phyloP scores from a whole-genome alignment of 2,329 filamentous ascomycete genomes.

The Scolecobasidium constrictum region DNA sequence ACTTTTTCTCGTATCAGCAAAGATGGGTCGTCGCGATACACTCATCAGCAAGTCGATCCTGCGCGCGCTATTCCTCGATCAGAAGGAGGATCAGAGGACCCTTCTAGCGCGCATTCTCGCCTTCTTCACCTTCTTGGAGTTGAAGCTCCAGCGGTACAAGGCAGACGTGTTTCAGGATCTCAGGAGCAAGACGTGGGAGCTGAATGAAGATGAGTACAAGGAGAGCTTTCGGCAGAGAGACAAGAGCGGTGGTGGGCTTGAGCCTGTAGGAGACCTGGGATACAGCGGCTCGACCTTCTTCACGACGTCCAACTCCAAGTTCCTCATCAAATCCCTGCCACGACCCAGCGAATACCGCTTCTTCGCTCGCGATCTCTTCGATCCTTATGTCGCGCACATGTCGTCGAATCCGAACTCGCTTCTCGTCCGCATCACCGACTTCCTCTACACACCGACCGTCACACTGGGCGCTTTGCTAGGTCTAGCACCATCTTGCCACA shows the following conservation, averaged over 20 bases:
- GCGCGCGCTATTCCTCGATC: slow-evolving; percentile 22
- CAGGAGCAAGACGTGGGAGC: slow-evolving; percentile 40
- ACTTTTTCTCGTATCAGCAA: too few species aligned
- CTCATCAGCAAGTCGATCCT: slow-evolving; percentile 32
- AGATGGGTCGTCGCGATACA: slow-evolving; percentile 16
- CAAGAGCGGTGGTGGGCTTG: slow-evolving; percentile 26
- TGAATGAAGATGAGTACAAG: slow-evolving; percentile 43
- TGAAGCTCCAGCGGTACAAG: slow-evolving; percentile 37
- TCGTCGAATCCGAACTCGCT: slow-evolving; percentile 46
- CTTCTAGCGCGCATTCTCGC: slow-evolving; percentile 35
- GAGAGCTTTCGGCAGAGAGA: slow-evolving; percentile 35
- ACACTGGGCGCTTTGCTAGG: slow-evolving; percentile 51
- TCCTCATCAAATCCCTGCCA: slow-evolving; percentile 61
- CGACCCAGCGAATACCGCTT: slow-evolving; percentile 60
- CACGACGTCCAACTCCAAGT: slow-evolving; percentile 53
- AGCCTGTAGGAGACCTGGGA: slow-evolving; percentile 56
- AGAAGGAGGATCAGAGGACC: slow-evolving; percentile 16
- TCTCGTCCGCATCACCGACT: slow-evolving; percentile 61
- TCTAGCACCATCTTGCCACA: slow-evolving; percentile 57
- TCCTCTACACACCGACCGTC: slow-evolving; percentile 44
- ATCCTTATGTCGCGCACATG: slow-evolving; percentile 56
- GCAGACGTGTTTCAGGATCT: slow-evolving; percentile 40
- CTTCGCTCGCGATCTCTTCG: slow-evolving; percentile 55
- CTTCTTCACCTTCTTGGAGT: slow-evolving; percentile 44
- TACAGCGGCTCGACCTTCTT: slow-evolving; percentile 72